These are phyloP conservation scores for Ophiocordyceps camponoti-leonardi DNA, from an alignment of 2,329 filamentous ascomycete genomes.

Conservation along the genomic window DNA sequence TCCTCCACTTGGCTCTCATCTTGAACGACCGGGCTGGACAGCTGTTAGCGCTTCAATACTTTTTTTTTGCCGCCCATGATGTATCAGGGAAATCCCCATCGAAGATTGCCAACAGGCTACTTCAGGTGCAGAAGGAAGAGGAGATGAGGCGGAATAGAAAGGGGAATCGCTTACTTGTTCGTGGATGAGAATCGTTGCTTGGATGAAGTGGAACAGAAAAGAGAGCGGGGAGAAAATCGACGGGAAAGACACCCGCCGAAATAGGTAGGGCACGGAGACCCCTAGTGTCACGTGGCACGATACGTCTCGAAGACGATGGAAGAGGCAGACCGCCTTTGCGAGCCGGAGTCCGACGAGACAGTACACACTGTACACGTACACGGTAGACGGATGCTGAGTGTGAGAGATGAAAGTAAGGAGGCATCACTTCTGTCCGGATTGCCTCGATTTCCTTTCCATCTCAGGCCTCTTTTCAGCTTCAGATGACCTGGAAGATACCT, in stretches of 20 bases:
- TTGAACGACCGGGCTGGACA: constrained; percentile 23
- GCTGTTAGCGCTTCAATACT: constrained; percentile 2
- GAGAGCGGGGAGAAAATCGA: constrained; percentile 11
- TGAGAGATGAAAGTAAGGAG: neutral
- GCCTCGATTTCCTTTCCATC: too few relatives aligned
- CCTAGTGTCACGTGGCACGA: constrained; percentile 14
- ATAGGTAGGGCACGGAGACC: constrained; percentile 20
- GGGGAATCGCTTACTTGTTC: constrained; percentile 18
- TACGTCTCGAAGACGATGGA: neutral
- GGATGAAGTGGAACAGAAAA: constrained; percentile 20
- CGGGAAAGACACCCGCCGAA: constrained; percentile 9
- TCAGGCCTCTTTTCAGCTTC: too few relatives aligned
- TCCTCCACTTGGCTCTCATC: constrained; percentile 98
- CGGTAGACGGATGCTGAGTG: neutral
- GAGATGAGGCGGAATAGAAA: too few relatives aligned
- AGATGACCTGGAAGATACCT: too few relatives aligned
- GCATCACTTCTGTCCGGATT: neutral
- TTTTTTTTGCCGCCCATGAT: neutral
- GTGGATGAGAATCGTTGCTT: constrained; percentile 27
- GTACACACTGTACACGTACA: neutral
- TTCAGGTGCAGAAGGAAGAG: neutral
- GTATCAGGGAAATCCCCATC: neutral
- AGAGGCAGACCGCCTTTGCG: neutral
- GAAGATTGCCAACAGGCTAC: neutral
- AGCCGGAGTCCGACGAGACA: neutral